A percentile compares a stretch with the other conserved stretches of the same genome.
Evolutionary conservation across 495 filamentous ascomycete species (phyloP).

Genomic region (Penicillium riverlandense): DNA sequence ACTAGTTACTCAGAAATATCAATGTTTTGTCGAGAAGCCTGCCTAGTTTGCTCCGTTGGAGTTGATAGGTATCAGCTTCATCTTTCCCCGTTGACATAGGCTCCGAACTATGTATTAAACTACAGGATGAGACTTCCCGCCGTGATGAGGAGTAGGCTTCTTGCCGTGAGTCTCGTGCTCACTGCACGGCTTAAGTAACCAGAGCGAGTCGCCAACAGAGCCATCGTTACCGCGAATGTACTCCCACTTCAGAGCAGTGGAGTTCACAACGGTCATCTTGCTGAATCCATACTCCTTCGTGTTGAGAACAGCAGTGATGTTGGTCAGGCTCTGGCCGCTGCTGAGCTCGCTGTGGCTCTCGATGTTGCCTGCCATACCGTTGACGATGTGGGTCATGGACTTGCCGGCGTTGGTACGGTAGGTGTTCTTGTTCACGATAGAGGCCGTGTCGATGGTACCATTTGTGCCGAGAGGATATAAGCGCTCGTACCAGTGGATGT

Average conservation of each 20-base stretch:
- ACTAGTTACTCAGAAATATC: too few species aligned
- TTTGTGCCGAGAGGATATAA: conserved; percentile 28
- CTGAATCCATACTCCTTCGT: conserved; percentile 40
- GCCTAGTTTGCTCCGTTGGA: too few species aligned
- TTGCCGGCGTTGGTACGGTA: conserved; percentile 31
- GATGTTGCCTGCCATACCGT: conserved; percentile 40
- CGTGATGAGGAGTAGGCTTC: neutral
- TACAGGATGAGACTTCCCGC: neutral
- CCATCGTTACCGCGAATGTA: conserved; percentile 40
- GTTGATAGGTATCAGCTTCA: too few species aligned
- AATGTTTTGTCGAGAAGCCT: too few species aligned
- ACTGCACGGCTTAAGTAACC: conserved; percentile 6
- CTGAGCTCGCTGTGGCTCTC: conserved; percentile 34
- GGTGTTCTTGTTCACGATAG: conserved; percentile 34
- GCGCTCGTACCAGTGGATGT: conserved; percentile 52
- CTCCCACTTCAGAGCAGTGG: conserved; percentile 34
- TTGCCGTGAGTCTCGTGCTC: neutral
- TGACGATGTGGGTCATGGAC: conserved; percentile 44
- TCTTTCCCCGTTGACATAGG: too few species aligned
- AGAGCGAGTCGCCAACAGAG: conserved; percentile 33
- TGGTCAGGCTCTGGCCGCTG: conserved; percentile 19
- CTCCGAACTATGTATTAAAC: too few species aligned
- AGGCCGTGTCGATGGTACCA: conserved; percentile 29
- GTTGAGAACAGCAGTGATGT: conserved; percentile 43
- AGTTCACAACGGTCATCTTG: conserved; percentile 39